Base-by-base conservation (phyloP, 192 early-diverging fungal genomes). In the Entomortierella parvispora region DNA sequence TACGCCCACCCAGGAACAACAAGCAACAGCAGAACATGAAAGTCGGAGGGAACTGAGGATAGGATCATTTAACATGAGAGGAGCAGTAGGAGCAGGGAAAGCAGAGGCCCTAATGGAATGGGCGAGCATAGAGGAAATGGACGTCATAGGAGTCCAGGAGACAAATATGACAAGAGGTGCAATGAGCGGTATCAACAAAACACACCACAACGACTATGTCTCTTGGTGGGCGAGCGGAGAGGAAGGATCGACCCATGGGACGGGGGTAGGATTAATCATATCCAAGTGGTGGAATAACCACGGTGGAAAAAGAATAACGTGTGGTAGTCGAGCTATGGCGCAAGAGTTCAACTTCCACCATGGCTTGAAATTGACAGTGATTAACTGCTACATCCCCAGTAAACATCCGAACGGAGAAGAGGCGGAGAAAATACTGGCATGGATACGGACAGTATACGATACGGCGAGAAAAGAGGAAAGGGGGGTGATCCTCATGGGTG, bases 321-420 rank as follows among this genome's bases (percentile, higher is more conserved):
- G 18, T 46, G 26, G 26, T 8, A 33, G 62, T 5, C 17, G 62
- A 4, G 62, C 31, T 8, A 48, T 53, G 40, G 33, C 42, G 12
- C 2, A 25, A 2, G 62, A 65, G 2, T 31, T 65, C 42, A 25
- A 53, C 5, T 65, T 65, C 28, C 51, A 65, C 25, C 18, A n/a
- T 8, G 40, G 62, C 12, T 33, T 65, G 2, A 53, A 54, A 2
- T 14, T 65, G 0, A 22, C 40, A 43, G 52, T 54, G 17, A 42
- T 65, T 15, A 65, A 65, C 20, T 42, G 33, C 14, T 65, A 65
- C 42, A 18, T 65, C 23, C 52, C 62, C 0, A 54, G 42, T 40
- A 31, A n/a, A 37, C 18, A 22, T 1, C 0, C 6, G 15, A 1
- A 28, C n/a, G 40, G 26, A 33, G 3, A 48, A 0, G 45, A 61